phyloP scores from a whole-genome alignment of 2,329 filamentous ascomycete species.

The Mycosphaerella arachidis region DNA sequence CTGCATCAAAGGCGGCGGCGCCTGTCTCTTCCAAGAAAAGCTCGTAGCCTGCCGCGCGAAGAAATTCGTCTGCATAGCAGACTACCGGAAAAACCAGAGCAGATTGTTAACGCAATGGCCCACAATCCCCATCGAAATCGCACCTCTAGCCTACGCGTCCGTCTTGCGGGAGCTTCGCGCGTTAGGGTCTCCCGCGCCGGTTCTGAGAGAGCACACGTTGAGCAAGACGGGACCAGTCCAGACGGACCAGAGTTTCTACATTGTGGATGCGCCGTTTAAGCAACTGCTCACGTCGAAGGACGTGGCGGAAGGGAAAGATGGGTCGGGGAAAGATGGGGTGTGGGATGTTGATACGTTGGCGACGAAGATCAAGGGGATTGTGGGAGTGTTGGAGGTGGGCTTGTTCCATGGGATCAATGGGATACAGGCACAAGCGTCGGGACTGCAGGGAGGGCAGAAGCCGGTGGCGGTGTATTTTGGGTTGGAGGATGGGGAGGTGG shows the following conservation, averaged over 20 bases:
- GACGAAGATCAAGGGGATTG: constrained; percentile 69
- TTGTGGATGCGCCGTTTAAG: constrained; percentile 85
- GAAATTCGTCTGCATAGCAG: constrained; percentile 41
- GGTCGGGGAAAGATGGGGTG: constrained; percentile 53
- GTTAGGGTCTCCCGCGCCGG: constrained; percentile 68
- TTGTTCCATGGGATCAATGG: constrained; percentile 84
- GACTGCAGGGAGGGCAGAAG: constrained; percentile 71
- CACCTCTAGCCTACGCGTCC: constrained; percentile 73
- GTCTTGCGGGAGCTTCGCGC: constrained; percentile 68
- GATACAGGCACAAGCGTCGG: constrained; percentile 56
- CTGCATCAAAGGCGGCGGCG: constrained; percentile 95
- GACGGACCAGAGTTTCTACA: constrained; percentile 81
- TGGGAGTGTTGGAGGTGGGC: constrained; percentile 86
- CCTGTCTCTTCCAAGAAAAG: constrained; percentile 98
- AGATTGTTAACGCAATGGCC: constrained; percentile 75
- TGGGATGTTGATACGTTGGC: constrained; percentile 80
- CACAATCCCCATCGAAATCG: constrained; percentile 85
- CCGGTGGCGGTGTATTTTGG: constrained; percentile 94
- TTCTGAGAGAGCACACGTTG: constrained; percentile 66
- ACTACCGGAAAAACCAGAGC: constrained; percentile 82
- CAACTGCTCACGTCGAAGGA: constrained; percentile 64
- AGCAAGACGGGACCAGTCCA: constrained; percentile 78
- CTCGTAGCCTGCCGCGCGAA: constrained; percentile 66
- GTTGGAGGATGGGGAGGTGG: constrained; percentile 59
- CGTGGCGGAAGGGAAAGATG: constrained; percentile 35